These are phyloP conservation scores for Zopfochytrium polystomum DNA, from an alignment of 371 early-diverging fungal species.

Conservation along the genomic window DNA sequence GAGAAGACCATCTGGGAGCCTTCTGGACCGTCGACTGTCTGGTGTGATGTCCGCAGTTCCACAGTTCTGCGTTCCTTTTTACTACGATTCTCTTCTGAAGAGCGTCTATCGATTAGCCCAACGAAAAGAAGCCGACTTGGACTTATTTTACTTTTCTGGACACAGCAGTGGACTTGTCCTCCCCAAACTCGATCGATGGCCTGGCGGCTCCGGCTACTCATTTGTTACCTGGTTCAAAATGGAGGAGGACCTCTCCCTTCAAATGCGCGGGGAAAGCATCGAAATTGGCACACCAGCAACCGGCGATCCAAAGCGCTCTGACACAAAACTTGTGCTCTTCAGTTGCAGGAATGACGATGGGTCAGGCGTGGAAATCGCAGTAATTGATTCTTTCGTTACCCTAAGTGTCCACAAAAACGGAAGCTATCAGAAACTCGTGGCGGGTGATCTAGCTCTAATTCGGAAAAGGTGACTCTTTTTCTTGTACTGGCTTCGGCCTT, in stretches of 20 bases:
- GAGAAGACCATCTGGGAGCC: constrained; percentile 23
- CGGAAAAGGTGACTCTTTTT: constrained; percentile 18
- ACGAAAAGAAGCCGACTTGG: constrained; percentile 41
- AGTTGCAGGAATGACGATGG: constrained; percentile 22
- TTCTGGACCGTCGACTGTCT: constrained; percentile 9
- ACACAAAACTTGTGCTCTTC: constrained; percentile 1
- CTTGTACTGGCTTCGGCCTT: not conserved
- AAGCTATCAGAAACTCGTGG: constrained; percentile 2
- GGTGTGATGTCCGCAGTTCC: not conserved
- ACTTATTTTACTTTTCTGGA: constrained; percentile 51
- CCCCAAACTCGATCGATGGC: constrained; percentile 38
- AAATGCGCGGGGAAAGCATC: not conserved
- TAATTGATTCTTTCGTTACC: constrained; percentile 11
- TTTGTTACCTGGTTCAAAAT: constrained; percentile 50
- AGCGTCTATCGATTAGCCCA: constrained; percentile 32
- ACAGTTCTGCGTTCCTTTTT: constrained; percentile 29
- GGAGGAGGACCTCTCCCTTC: constrained; percentile 22
- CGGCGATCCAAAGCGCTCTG: not conserved
- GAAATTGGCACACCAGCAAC: not conserved
- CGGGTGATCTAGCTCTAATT: constrained; percentile 11
- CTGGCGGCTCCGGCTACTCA: constrained; percentile 40
- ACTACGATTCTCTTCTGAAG: constrained; percentile 34
- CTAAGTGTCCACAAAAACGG: constrained; percentile 16
- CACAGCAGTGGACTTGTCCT: constrained; percentile 40
- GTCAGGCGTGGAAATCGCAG: constrained; percentile 21